These are phyloP conservation scores for Podospora pseudocomata DNA, from an alignment of 495 filamentous ascomycete genomes.

Conservation along the genomic window DNA sequence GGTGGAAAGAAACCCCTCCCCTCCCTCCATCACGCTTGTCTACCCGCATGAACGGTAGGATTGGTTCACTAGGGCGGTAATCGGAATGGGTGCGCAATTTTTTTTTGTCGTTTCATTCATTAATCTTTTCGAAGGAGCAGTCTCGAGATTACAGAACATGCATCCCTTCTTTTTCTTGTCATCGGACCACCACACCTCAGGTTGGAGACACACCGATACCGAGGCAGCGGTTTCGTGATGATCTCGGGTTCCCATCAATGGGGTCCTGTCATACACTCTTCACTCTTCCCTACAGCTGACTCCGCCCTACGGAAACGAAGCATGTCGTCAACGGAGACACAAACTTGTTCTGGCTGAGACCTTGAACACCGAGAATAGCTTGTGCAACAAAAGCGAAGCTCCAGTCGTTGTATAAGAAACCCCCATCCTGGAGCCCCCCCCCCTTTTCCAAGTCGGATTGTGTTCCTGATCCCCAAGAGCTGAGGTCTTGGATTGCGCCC, in stretches of 20 bases:
- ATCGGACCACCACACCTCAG: background rate
- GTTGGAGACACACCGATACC: background rate
- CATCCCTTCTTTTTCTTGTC: background rate
- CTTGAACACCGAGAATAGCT: background rate
- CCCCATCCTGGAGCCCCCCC: background rate
- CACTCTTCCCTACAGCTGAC: background rate
- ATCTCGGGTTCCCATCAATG: background rate
- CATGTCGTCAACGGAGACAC: conserved; percentile 7
- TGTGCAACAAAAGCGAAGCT: background rate
- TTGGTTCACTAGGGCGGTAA: conserved; percentile 1
- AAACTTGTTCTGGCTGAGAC: background rate
- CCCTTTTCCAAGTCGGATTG: background rate
- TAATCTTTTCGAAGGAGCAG: background rate
- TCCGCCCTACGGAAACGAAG: conserved; percentile 3
- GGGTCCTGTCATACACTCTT: background rate
- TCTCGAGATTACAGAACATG: background rate
- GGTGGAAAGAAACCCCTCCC: background rate
- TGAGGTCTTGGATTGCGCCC: conserved; percentile 8
- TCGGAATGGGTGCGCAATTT: conserved; percentile 2
- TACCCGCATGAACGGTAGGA: background rate
- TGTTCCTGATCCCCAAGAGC: conserved; percentile 9
- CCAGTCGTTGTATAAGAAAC: background rate
- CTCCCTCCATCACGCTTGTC: too few species aligned
- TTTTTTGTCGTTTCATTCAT: conserved; percentile 3
- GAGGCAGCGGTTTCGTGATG: background rate